Percentiles rank a stretch among this genome's conserved stretches.
These are phyloP conservation scores for Stagonosporopsis rhizophila DNA, from an alignment of 2,329 filamentous ascomycete genomes.

Conservation along the genomic window DNA sequence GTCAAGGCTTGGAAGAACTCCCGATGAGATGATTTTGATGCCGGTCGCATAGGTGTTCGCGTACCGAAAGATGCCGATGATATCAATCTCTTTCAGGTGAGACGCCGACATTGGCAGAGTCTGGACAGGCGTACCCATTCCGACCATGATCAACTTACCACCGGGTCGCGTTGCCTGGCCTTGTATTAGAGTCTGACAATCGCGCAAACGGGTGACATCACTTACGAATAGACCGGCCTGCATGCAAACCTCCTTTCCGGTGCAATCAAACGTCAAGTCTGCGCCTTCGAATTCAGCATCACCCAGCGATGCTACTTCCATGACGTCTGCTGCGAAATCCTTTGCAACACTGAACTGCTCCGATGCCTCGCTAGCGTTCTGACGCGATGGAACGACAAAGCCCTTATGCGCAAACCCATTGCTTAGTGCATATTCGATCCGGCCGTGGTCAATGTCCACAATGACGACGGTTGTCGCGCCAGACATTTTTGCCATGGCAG, in stretches of 20 bases:
- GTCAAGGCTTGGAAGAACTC: conserved; percentile 58
- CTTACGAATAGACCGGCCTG: conserved; percentile 53
- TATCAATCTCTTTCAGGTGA: conserved; percentile 63
- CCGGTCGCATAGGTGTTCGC: conserved; percentile 63
- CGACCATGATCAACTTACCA: conserved; percentile 62
- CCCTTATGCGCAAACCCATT: conserved; percentile 51
- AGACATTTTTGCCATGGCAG: conserved; percentile 51
- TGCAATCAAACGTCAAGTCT: conserved; percentile 53
- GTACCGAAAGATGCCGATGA: conserved; percentile 65
- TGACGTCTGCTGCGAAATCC: conserved; percentile 45
- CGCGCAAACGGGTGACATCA: conserved; percentile 1
- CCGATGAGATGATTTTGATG: conserved; percentile 60
- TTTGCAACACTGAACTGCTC: conserved; percentile 46
- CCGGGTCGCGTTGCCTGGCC: conserved; percentile 54
- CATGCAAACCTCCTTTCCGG: conserved; percentile 53
- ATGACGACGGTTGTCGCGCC: conserved; percentile 52
- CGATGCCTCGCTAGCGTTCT: conserved; percentile 35
- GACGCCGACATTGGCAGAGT: conserved; percentile 62
- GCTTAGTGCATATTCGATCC: conserved; percentile 49
- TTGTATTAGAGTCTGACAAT: conserved; percentile 20
- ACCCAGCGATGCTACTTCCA: conserved; percentile 46
- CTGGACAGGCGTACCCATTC: conserved; percentile 64
- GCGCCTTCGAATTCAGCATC: conserved; percentile 50
- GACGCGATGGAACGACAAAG: conserved; percentile 40
- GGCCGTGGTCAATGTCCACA: conserved; percentile 50